Conservation (phyloP, 2,329 filamentous ascomycete species). For the Diplodia intermedia region DNA sequence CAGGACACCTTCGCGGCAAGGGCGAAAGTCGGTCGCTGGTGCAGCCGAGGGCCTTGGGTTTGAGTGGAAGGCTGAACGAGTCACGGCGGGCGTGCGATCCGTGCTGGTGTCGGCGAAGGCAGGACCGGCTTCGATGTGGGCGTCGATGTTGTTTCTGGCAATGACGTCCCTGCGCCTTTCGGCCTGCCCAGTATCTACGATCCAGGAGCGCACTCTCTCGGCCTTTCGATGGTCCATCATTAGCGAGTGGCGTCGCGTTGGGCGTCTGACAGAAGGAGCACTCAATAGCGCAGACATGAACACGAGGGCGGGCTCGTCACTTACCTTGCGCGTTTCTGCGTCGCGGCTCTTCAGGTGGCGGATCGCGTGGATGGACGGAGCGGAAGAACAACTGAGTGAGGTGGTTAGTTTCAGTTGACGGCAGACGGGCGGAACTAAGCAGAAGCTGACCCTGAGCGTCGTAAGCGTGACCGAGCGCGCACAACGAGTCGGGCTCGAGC, state of each 20-base stretch:
- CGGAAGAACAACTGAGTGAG: not conserved
- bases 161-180: not conserved
- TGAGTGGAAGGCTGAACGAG: not conserved
- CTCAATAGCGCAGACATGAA: not conserved
- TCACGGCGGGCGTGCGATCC: no score
- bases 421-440: not conserved
- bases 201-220: constrained; percentile 3
- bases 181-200: not conserved
- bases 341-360: not conserved
- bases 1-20: not conserved
- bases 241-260: not conserved
- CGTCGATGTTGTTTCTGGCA: not conserved
- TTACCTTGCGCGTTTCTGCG: not conserved
- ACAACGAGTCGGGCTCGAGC: no score
- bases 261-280: constrained; percentile 1
- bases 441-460: not conserved
- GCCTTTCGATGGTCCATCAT: not conserved
- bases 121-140: not conserved
- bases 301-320: not conserved
- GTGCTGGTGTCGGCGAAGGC: not conserved
- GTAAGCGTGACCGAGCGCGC: not conserved
- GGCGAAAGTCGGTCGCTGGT: not conserved
- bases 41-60: not conserved
- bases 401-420: not conserved
- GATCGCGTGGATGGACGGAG: not conserved